Evolutionary conservation across 176 grass and related monocot genomes (phyloP).

Genomic region (Juncus inflexus): DNA sequence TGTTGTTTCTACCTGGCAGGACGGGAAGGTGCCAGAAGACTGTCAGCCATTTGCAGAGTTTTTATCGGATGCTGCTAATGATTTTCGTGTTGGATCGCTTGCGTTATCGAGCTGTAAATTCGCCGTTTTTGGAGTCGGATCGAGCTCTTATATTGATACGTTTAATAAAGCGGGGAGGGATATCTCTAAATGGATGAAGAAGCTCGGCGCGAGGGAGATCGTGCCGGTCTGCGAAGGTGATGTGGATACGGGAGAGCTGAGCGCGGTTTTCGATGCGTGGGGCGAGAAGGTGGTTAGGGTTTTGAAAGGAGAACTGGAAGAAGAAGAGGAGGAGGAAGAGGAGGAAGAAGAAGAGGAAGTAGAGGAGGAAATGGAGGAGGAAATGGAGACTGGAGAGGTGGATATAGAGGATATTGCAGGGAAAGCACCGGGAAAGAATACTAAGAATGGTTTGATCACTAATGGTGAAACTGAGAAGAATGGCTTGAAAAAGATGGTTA

Average conservation of each 20-base stretch:
- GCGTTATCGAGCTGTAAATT: conserved; percentile 60
- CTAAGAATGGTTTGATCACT: conserved; percentile 22
- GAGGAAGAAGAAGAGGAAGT: conserved; percentile 43
- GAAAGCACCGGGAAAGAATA: conserved; percentile 52
- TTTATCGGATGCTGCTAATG: conserved; percentile 50
- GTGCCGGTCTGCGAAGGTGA: conserved; percentile 59
- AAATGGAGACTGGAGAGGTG: conserved; percentile 36
- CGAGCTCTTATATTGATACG: conserved; percentile 47
- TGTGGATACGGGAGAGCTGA: conserved; percentile 60
- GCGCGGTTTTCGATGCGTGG: conserved; percentile 56
- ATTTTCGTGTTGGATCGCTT: conserved; percentile 66
- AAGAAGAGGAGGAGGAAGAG: conserved; percentile 26
- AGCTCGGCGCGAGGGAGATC: conserved; percentile 69
- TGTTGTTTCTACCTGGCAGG: conserved; percentile 69
- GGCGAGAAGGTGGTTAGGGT: conserved; percentile 44
- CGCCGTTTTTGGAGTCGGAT: conserved; percentile 75
- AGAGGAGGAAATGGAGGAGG: conserved; percentile 35
- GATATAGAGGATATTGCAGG: conserved; percentile 97
- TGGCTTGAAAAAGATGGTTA: conserved; percentile 75
- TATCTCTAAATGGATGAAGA: conserved; percentile 74
- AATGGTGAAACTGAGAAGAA: conserved; percentile 41
- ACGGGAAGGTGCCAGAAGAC: conserved; percentile 42
- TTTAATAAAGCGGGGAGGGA: conserved; percentile 70
- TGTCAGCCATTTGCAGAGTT: conserved; percentile 57
- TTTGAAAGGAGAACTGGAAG: conserved; percentile 50